Evolutionary conservation across 345 rosid genomes (phyloP), one percentile per base, ranked within the genome.

Genomic region (Citrus inodora): DNA sequence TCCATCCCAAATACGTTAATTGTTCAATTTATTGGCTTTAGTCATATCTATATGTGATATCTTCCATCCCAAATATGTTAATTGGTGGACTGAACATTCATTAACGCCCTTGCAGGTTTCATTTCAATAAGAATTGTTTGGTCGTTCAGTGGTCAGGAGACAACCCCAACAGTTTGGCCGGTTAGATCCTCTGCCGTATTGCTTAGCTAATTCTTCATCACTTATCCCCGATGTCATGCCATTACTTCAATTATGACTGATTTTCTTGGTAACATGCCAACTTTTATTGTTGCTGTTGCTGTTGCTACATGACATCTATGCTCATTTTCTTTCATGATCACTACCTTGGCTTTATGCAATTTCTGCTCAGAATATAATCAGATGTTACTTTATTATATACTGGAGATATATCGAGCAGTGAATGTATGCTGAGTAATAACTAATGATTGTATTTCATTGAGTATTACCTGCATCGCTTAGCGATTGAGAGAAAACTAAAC

Each of bases 91-190:
- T 40, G 70, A 78, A 27, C 56, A 65, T 79, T 42, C 60, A 32
- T 73, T 40, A 28, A 76, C 74, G 19, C 78, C 56, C 28, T 63
- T 87, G 80, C 87, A 96, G 99, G 88, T 94, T 69, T 66, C 85
- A 89, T 74, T 96, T 96, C 82, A 80, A 78, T 42, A 85, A 90
- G 83, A 80, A 88, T 48, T 96, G 99, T 79, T 80, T 89, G 86
- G 94, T 89, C 53, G 85, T 94, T 81, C 98, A 96, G 82, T 94
- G 99, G 94, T 94, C 99, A 53, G 99, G 98, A 86, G 99, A 96
- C 87, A 96, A 96, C 75, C 99, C 99, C 59, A 94, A 92, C 87
- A 96, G 99, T 84, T 89, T 96, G 83, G 99, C 99, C 83, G 98
- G 99, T 93, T 76, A 56, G 35, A 61, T 22, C n/a, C 22, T 59